Evolutionary conservation across 169 alveolate genomes (phyloP).

Genomic region (Eimeria zaria): DNA sequence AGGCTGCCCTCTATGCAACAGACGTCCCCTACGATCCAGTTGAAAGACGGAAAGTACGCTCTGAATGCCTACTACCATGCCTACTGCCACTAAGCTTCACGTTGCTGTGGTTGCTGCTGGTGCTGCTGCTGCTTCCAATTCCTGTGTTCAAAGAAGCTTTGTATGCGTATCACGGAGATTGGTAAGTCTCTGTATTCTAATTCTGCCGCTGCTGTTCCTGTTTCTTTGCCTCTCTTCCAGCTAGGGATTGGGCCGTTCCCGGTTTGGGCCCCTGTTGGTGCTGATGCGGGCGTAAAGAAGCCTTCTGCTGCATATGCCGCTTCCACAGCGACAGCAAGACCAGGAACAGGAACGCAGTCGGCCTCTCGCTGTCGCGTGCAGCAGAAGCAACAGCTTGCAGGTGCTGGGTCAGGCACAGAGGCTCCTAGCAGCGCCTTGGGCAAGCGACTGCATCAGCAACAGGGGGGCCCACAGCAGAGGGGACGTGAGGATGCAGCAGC

Average conservation of each 20-base stretch:
- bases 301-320: constrained; percentile 35
- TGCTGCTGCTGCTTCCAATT: not conserved
- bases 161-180: not conserved
- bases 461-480: constrained; percentile 14
- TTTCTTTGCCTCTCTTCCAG: not conserved
- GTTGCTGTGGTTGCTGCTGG: not conserved
- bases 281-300: not conserved
- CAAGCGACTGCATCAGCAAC: constrained; percentile 3
- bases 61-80: not conserved
- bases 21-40: constrained; percentile 72
- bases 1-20: constrained; percentile 82
- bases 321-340: not conserved
- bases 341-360: constrained; percentile 22
- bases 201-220: not conserved
- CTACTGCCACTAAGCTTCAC: not conserved
- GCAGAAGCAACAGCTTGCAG: not conserved
- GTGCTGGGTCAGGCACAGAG: constrained; percentile 1
- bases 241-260: constrained; percentile 66
- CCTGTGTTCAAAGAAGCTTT: not conserved
- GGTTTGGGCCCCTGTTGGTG: constrained; percentile 73
- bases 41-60: constrained; percentile 74
- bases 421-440: constrained; percentile 16
- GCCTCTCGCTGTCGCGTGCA: constrained; percentile 41
- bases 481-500: constrained; percentile 22
- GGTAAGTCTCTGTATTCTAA: not conserved